Conservation (phyloP, 805 yeast genomes). For the Yamadazyma philogaea region DNA sequence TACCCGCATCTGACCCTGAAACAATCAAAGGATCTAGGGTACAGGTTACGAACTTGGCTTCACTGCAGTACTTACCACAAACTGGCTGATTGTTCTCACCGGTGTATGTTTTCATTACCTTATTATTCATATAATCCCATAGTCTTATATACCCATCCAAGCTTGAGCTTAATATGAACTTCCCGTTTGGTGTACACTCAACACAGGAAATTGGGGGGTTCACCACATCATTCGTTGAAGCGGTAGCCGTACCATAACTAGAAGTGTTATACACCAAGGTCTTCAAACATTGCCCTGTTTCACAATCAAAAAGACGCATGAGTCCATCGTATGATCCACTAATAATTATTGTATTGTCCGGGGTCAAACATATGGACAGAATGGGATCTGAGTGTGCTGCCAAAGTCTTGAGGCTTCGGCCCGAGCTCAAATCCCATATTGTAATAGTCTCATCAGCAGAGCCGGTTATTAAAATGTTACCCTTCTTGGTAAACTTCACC, state of each 20-base stretch:
- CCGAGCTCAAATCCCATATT: slow-evolving; percentile 80
- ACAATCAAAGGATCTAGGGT: slow-evolving; percentile 41
- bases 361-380: slow-evolving; percentile 66
- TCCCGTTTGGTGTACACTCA: slow-evolving; percentile 74
- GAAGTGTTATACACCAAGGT: slow-evolving; percentile 77
- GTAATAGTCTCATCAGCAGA: slow-evolving; percentile 88
- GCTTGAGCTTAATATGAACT: slow-evolving; percentile 71
- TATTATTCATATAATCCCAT: slow-evolving; percentile 85
- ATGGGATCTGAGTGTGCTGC: slow-evolving; percentile 95
- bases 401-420: slow-evolving; percentile 68
- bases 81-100: slow-evolving; percentile 31
- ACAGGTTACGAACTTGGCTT: slow-evolving; percentile 47
- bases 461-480: slow-evolving; percentile 76
- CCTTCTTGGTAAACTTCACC: slow-evolving; percentile 66
- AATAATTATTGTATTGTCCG: slow-evolving; percentile 76
- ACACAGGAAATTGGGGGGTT: slow-evolving; percentile 75
- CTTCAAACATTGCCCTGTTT: slow-evolving; percentile 86
- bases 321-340: slow-evolving; percentile 91
- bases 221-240: slow-evolving; percentile 48
- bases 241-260: slow-evolving; percentile 56
- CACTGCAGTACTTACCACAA: slow-evolving; percentile 53
- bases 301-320: slow-evolving; percentile 83
- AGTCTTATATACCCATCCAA: slow-evolving; percentile 74
- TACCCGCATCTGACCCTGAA: slow-evolving; percentile 62
- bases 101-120: slow-evolving; percentile 69